Evolutionary conservation across 306 rosid species (phyloP).

Genomic region (Luffa aegyptiaca): DNA sequence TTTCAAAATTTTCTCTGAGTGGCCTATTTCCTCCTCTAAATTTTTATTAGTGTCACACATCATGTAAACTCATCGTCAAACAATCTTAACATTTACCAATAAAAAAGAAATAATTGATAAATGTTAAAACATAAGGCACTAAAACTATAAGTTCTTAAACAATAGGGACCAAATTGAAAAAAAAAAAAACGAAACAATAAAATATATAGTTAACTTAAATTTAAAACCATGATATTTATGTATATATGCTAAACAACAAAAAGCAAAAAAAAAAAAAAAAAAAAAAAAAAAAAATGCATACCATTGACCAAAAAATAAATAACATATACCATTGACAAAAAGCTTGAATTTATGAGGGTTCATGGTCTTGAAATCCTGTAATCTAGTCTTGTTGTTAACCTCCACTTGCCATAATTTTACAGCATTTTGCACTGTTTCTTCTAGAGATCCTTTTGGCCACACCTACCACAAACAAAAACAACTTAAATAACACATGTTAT

Average conservation of each 20-base stretch:
- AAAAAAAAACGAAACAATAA: too few relatives aligned
- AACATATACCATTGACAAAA: slow-evolving; percentile 28
- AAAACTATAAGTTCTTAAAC: too few relatives aligned
- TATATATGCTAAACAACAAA: too few relatives aligned
- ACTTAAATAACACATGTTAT: background rate
- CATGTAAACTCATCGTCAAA: too few relatives aligned
- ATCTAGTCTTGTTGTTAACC: slow-evolving; percentile 32
- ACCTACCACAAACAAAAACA: slow-evolving; percentile 20
- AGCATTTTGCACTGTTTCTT: slow-evolving; percentile 54
- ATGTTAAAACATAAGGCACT: too few relatives aligned
- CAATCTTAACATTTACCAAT: background rate
- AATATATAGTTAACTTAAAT: too few relatives aligned
- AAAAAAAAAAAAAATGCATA: background rate
- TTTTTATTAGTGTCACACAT: too few relatives aligned
- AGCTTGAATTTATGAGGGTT: slow-evolving; percentile 40
- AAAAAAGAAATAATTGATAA: background rate
- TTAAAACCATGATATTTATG: too few relatives aligned
- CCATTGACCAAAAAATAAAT: too few relatives aligned
- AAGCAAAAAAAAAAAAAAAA: background rate
- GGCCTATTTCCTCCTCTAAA: too few relatives aligned
- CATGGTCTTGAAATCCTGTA: slow-evolving; percentile 36
- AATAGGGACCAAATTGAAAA: too few relatives aligned
- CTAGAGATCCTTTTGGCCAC: slow-evolving; percentile 53
- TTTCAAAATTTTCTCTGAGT: too few relatives aligned
- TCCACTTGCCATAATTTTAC: slow-evolving; percentile 48